Evolutionary conservation across 2,329 filamentous ascomycete genomes (phyloP), one percentile per base, ranked within the genome.

Genomic region (Claviceps pazoutovae): DNA sequence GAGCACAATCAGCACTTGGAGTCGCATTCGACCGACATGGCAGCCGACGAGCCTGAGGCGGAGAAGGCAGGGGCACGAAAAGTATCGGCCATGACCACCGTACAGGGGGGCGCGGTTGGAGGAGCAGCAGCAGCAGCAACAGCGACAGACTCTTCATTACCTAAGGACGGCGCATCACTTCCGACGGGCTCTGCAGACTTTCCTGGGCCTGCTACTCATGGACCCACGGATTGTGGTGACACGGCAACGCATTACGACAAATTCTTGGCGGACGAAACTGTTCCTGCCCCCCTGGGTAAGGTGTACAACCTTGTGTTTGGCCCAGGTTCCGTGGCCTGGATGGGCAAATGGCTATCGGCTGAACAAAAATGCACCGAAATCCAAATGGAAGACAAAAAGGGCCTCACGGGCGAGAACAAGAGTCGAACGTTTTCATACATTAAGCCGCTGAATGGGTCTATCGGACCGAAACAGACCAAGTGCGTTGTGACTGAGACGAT

Each of bases 401-500:
- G 86, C 0, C 68, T 94, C 23, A 80, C 79, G 3, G 78, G 80
- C 47, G 88, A 94, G 17, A 86, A 83, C 68, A 86, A 83, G 64
- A 77, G 78, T 3, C 80, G 90, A 46, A 80, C 73, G 19, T 95
- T 84, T 64, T 84, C 82, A 1, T 98, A 96, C 65, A 95, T 95
- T 69, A 97, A 96, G 65, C 93, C 93, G 1, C 72, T 98, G 2
- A 78, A 83, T 59, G 86, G 76, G 2, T 75, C 87, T 1, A 91
- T 98, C 57, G 93, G 93, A 0, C 93, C 93, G 0, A 93, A 79
- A 64, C 88, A 95, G 70, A 98, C 93, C 13, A 96, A 95, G 63
- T 98, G 93, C 66, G 84, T 94, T 53, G 89, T 88, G 48, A 85
- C 81, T 1, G 89, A 95, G 67, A 85, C 77, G 4, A 64, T 98